Evolutionary conservation across 306 rosid species (phyloP).

Genomic region (Vigna hirtella): DNA sequence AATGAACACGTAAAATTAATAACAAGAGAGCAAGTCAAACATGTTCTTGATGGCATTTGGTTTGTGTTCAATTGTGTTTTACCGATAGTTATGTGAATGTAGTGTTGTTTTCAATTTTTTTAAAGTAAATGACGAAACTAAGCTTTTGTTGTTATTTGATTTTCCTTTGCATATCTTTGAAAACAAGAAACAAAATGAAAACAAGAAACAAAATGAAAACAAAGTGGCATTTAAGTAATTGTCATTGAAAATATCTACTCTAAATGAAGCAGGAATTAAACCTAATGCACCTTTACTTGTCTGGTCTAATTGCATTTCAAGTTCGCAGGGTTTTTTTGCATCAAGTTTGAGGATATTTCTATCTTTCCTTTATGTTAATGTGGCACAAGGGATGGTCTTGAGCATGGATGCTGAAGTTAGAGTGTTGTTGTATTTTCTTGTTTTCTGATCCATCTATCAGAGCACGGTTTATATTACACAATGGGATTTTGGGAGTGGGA

Average conservation of each 20-base stretch:
- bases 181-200: conserved; percentile 20
- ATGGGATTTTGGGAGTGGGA: conserved; percentile 2
- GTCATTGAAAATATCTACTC: background rate
- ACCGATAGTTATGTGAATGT: background rate
- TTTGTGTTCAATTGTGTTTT: conserved; percentile 2
- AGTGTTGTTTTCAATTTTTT: background rate
- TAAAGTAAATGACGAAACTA: background rate
- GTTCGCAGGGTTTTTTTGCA: background rate
- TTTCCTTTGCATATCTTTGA: conserved; percentile 16
- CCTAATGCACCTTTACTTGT: background rate
- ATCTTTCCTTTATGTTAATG: background rate
- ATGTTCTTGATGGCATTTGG: background rate
- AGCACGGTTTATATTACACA: background rate
- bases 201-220: conserved; percentile 6
- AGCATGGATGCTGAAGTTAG: background rate
- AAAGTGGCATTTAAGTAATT: background rate
- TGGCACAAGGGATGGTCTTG: background rate
- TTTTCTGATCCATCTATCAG: background rate
- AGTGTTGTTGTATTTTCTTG: background rate
- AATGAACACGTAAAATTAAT: background rate
- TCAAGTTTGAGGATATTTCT: conserved; percentile 10
- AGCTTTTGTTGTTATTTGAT: background rate
- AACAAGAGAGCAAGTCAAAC: background rate
- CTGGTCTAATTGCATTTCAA: background rate
- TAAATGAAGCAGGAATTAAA: background rate